Percentiles rank a stretch among this genome's conserved stretches.
These are phyloP conservation scores for Pseudopediastrum boryanum DNA, from an alignment of 139 green algal species.

Conservation along the genomic window DNA sequence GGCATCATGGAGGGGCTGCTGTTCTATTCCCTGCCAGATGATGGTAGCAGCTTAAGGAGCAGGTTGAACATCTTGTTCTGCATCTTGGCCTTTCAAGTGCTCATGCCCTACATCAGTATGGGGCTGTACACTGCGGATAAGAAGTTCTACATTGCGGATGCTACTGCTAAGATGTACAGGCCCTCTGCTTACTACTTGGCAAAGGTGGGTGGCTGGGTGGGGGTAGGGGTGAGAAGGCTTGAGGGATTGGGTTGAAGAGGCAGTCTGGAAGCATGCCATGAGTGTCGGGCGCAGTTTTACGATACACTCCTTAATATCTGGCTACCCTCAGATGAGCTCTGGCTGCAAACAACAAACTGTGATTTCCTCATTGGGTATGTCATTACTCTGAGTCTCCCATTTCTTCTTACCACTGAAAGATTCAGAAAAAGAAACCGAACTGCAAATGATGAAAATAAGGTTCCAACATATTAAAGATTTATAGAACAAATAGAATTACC, in stretches of 20 bases:
- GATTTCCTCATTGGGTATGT: too few species aligned
- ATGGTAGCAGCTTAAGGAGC: not conserved
- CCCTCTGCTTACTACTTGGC: constrained; percentile 45
- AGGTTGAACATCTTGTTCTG: not conserved
- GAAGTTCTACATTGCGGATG: constrained; percentile 42
- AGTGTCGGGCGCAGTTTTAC: too few species aligned
- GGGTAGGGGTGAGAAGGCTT: not conserved
- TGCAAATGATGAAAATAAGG: too few species aligned
- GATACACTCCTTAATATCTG: too few species aligned
- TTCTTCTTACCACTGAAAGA: too few species aligned
- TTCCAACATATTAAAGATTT: too few species aligned
- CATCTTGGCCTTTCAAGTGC: not conserved
- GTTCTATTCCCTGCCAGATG: constrained; percentile 27
- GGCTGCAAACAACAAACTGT: too few species aligned
- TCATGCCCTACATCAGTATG: constrained; percentile 51
- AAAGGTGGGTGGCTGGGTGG: constrained; percentile 11
- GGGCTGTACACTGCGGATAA: constrained; percentile 42
- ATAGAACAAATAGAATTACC: too few species aligned
- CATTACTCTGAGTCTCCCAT: too few species aligned
- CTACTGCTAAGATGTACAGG: constrained; percentile 37
- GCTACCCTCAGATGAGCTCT: too few species aligned
- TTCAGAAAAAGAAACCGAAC: too few species aligned
- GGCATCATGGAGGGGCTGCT: constrained; percentile 41
- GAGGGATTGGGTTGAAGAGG: not conserved
- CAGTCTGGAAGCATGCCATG: too few species aligned